Evolutionary conservation across 1,139 yeast genomes (phyloP), one percentile per base, ranked within the genome.

Genomic region (Yamadazyma mexicana): DNA sequence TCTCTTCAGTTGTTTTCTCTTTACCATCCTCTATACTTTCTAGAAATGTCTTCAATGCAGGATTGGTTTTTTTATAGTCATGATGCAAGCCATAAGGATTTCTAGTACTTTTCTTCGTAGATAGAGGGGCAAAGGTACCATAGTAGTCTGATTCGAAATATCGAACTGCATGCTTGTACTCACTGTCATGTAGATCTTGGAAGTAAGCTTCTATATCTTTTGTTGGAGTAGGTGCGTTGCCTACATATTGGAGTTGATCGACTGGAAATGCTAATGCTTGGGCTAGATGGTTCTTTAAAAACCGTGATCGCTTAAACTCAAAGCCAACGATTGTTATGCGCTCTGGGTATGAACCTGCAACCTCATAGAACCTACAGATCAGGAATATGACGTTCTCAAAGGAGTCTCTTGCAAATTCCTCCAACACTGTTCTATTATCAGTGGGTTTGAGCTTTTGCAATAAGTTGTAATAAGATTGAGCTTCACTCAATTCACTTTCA

Each of bases 351-450:
- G 12, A 30, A 0, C 67, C 62, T 5, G 64, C 59, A 2, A 73
- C 48, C 49, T 82, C 81, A 33, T 71, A 62, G 55, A 73, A 87
- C 36, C 83, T 64, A 35, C 79, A 71, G 2, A 87, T 50, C 49
- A 84, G 79, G 55, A 79, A 86, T 2, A 85, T 47, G 6, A 87
- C 75, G 56, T 87, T 87, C 55, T 87, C 95, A 56, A 83, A 83
- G 1, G 95, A 86, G 57, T 87, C 95, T 33, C 88, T 64, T 0
- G 96, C 91, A 58, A 64, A 83, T 49, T 83, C 88, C 54, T 87
- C 96, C 2, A 75, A 55, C 4, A 63, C 43, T 3, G 76, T 55
- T 24, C 76, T 55, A 10, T 54, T 45, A 3, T 31, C 22, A 4
- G 39, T 34, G 1, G 35, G 40, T 2, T 48, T 50, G 32, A 63